Evolutionary conservation across 257 asterid species (phyloP).

Genomic region (Dorcoceras hygrometricum): DNA sequence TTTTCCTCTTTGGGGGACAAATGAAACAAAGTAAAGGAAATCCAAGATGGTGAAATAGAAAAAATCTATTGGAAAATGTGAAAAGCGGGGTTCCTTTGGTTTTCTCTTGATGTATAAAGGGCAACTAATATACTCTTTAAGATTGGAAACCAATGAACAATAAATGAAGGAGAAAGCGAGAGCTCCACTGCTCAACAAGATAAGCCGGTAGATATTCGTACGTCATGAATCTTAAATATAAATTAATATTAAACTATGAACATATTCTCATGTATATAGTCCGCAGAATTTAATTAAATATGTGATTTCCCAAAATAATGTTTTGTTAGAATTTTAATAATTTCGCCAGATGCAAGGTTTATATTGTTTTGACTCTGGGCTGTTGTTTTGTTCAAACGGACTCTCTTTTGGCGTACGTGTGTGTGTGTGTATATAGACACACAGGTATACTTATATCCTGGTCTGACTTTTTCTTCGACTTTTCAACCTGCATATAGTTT

Average conservation of each 20-base stretch:
- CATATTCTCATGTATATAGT: background rate
- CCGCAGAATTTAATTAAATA: background rate
- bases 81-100: background rate
- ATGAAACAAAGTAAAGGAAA: background rate
- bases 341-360: background rate
- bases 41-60: background rate
- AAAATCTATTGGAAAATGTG: too few relatives aligned
- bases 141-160: background rate
- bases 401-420: background rate
- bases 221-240: background rate
- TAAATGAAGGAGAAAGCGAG: background rate
- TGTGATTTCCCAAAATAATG: background rate
- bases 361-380: background rate
- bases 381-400: background rate
- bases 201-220: background rate
- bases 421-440: too few relatives aligned
- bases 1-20: too few relatives aligned
- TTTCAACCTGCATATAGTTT: background rate
- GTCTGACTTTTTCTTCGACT: background rate
- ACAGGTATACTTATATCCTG: too few relatives aligned
- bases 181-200: background rate
- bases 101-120: background rate
- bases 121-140: background rate
- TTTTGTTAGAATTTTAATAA: background rate
- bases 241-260: too few relatives aligned